Evolutionary conservation across 83 land plant species (phyloP), one percentile per base, ranked within the genome.

Genomic region (Picea mariana): DNA sequence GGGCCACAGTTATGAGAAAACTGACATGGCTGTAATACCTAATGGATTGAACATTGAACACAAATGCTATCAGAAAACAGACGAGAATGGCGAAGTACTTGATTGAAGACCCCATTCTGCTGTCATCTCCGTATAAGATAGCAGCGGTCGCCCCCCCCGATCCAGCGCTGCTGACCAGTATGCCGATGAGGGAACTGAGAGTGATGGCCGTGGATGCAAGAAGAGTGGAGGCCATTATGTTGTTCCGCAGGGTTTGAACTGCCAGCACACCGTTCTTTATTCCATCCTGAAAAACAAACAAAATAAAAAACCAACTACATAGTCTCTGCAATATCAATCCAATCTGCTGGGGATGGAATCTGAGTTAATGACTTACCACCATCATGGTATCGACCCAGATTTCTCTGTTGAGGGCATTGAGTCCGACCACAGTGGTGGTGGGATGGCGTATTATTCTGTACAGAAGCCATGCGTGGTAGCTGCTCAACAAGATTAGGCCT

Each of bases 151-250:
- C 61, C 15, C 60, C 65, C 42, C 27, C 55, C 52, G 87, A 77
- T 7, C 52, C 64, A 16, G 84, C 52, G 23, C 80, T 79, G 15
- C 87, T 79, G 90, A 92, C 91, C 38, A 94, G 60, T 18, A 89
- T 84, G 34, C 92, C 94, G 34, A 94, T 92, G 18, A 94, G 59
- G 6, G 96, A 94, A 82, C 90, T 83, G 26, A 94, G 90, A 85
- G 88, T 92, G 85, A 94, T 92, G 11, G 92, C 94, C 17, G 92
- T 90, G 27, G 96, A 85, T 1, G 93, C 94, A 12, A 94, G 65
- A 3, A 94, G 79, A 38, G 96, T 92, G 18, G 96, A 94, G 2
- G 94, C 96, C 96, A 94, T 94, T 79, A 94, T 92, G 90, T 90
- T 92, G 89, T 94, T 94, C 81, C 96, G 69, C 20, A 92, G 73